Percentiles rank a stretch among this genome's conserved stretches.
Conservation (phyloP, 208 protist genomes). For the Leishmania aethiopica region DNA sequence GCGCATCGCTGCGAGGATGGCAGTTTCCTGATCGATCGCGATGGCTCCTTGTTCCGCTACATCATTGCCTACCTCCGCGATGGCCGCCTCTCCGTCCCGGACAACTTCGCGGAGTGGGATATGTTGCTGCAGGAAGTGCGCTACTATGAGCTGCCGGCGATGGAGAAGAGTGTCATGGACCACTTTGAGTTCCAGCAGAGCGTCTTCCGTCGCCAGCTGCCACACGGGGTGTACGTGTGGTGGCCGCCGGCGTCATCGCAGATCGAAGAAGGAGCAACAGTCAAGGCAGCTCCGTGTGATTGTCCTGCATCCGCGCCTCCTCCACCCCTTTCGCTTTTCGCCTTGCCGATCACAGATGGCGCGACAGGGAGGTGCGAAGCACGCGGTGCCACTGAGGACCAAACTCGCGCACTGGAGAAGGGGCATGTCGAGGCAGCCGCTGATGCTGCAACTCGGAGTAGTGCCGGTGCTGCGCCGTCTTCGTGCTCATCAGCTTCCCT, state of each 20-base stretch:
- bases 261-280: not conserved
- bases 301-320: not conserved
- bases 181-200: slow-evolving; percentile 66
- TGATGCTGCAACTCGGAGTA: slow-evolving; percentile 1
- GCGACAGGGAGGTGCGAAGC: not conserved
- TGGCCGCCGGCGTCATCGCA: slow-evolving; percentile 30
- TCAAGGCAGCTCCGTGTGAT: not conserved
- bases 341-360: not conserved
- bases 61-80: slow-evolving; percentile 65
- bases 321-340: not conserved
- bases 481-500: not conserved
- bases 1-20: slow-evolving; percentile 51
- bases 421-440: not conserved
- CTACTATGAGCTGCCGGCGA: slow-evolving; percentile 44
- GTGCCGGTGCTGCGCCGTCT: not conserved
- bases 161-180: slow-evolving; percentile 44
- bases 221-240: slow-evolving; percentile 63
- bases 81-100: slow-evolving; percentile 48
- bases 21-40: slow-evolving; percentile 68
- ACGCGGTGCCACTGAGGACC: not conserved
- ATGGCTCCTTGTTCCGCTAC: slow-evolving; percentile 64
- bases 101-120: slow-evolving; percentile 71
- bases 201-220: slow-evolving; percentile 58
- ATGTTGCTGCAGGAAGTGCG: slow-evolving; percentile 57
- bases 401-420: not conserved